phyloP scores from a whole-genome alignment of 352 stramenopile genomes.

The Pythium rishiriense region DNA sequence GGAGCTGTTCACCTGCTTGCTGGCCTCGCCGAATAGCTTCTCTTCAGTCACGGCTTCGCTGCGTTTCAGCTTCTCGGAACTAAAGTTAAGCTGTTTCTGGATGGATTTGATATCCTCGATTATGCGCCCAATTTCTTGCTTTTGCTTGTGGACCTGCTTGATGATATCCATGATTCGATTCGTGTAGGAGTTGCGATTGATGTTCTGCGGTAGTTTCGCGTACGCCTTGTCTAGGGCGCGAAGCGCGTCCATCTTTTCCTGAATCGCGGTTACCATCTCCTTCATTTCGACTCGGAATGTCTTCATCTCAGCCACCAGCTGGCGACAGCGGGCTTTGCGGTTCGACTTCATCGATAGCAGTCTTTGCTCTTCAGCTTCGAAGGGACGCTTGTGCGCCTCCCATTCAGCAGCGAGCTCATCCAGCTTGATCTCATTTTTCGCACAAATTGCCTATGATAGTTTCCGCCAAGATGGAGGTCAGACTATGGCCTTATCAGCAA shows the following conservation, averaged over 20 bases:
- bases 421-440: conserved; percentile 52
- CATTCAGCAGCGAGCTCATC: conserved; percentile 51
- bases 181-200: conserved; percentile 84
- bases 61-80: conserved; percentile 79
- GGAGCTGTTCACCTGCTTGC: conserved; percentile 25
- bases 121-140: conserved; percentile 83
- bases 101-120: conserved; percentile 73
- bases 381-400: conserved; percentile 42
- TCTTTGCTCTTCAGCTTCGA: conserved; percentile 49
- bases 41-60: conserved; percentile 83
- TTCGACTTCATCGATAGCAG: conserved; percentile 47
- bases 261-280: conserved; percentile 54
- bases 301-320: conserved; percentile 74
- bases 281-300: conserved; percentile 62
- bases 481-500: neutral
- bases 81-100: conserved; percentile 80
- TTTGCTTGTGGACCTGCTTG: conserved; percentile 89
- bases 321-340: conserved; percentile 51
- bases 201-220: conserved; percentile 43
- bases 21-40: conserved; percentile 72
- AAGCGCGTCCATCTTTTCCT: conserved; percentile 70
- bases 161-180: conserved; percentile 91
- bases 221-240: conserved; percentile 57
- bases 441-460: conserved; percentile 43
- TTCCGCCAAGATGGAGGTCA: neutral